Conservation (phyloP, 768 basidiomycete species). For the Rickenella mellea region DNA sequence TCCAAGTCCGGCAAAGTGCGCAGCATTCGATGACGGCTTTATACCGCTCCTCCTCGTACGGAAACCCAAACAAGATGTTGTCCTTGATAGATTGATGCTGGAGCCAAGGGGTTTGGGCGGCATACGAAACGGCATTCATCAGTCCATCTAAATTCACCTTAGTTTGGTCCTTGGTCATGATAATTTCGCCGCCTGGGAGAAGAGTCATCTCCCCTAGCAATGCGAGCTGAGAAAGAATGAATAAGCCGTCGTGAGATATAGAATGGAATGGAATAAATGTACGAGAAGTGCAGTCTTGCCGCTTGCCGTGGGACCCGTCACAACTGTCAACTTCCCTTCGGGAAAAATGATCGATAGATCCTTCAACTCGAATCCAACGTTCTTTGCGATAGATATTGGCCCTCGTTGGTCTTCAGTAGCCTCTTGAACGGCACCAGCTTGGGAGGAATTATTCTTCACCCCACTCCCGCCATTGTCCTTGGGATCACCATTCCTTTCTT, state of each 20-base stretch:
- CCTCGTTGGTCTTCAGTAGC: slow-evolving; percentile 12
- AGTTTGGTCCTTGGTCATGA: slow-evolving; percentile 57
- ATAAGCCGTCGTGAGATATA: neutral
- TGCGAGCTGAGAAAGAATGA: slow-evolving; percentile 40
- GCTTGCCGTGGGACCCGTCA: slow-evolving; percentile 73
- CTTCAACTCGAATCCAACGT: slow-evolving; percentile 53
- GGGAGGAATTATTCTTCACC: slow-evolving; percentile 1
- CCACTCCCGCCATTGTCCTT: slow-evolving; percentile 9
- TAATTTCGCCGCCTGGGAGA: slow-evolving; percentile 35
- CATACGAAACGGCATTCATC: slow-evolving; percentile 39
- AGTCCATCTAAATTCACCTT: slow-evolving; percentile 50
- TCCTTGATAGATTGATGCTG: slow-evolving; percentile 41
- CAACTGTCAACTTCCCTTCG: slow-evolving; percentile 54
- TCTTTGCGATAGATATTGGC: slow-evolving; percentile 17
- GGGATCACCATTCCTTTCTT: slow-evolving; percentile 21
- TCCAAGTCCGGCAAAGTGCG: slow-evolving; percentile 74
- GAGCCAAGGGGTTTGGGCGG: slow-evolving; percentile 41
- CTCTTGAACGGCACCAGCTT: slow-evolving; percentile 2
- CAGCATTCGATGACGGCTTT: slow-evolving; percentile 71
- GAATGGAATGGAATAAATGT: neutral
- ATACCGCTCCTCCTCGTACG: slow-evolving; percentile 61
- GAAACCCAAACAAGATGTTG: slow-evolving; percentile 53
- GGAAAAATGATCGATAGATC: slow-evolving; percentile 69
- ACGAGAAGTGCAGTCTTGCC: slow-evolving; percentile 78
- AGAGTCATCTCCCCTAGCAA: slow-evolving; percentile 65